phyloP scores from a whole-genome alignment of 768 basidiomycete genomes.

The Pleurotus giganteus region DNA sequence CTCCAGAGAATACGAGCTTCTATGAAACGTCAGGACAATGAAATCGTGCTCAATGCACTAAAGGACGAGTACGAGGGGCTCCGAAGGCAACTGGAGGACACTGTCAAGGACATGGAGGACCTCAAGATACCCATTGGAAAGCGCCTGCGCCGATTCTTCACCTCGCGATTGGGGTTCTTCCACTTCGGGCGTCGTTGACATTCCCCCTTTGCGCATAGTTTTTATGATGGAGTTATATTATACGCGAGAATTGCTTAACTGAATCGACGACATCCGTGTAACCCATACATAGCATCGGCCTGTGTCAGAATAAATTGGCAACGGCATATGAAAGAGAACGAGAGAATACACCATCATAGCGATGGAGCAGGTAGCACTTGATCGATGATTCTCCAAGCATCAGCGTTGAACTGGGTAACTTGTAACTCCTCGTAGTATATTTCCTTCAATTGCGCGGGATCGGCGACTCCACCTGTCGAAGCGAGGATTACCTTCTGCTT shows the following conservation, averaged over 20 bases:
- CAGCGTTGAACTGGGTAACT: not conserved
- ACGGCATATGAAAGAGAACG: too few species aligned
- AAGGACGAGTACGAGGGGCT: constrained; percentile 13
- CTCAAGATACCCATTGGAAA: constrained; percentile 10
- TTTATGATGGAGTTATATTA: too few species aligned
- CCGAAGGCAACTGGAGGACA: constrained; percentile 5
- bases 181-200: not conserved
- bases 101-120: constrained; percentile 9
- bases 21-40: constrained; percentile 8
- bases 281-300: too few species aligned
- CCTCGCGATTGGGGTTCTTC: constrained; percentile 3
- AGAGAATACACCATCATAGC: not conserved
- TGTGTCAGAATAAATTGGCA: too few species aligned
- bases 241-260: too few species aligned
- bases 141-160: constrained; percentile 5
- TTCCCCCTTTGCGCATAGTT: too few species aligned
- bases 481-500: not conserved
- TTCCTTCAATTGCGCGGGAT: not conserved
- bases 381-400: not conserved
- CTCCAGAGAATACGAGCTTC: constrained; percentile 10
- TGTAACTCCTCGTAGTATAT: not conserved
- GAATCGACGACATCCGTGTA: too few species aligned
- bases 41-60: constrained; percentile 1
- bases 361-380: not conserved
- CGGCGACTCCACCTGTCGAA: not conserved